These are phyloP conservation scores for Epichloe gansuensis DNA, from an alignment of 2,329 filamentous ascomycete genomes.

Conservation along the genomic window DNA sequence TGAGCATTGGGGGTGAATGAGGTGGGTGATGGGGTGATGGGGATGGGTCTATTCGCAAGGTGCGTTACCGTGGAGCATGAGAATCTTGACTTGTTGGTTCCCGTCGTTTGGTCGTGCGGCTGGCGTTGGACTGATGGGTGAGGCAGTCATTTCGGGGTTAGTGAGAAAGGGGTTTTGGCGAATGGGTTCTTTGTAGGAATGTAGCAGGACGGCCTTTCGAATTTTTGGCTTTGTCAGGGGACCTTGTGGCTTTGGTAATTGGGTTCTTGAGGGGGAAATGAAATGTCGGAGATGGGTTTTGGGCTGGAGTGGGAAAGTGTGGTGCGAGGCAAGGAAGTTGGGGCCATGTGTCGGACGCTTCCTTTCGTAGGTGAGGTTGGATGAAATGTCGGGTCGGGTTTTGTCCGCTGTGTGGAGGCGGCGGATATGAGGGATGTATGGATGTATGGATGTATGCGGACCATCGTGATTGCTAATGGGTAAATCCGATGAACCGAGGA, in stretches of 20 bases:
- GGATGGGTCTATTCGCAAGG: neutral
- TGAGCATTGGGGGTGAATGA: no score
- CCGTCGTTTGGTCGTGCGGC: neutral
- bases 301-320: conserved; percentile 7
- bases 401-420: neutral
- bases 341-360: neutral
- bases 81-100: conserved; percentile 49
- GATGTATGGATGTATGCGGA: neutral
- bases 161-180: neutral
- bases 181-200: neutral
- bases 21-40: neutral
- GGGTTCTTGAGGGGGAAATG: neutral
- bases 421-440: neutral
- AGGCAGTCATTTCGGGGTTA: neutral
- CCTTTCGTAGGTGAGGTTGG: neutral
- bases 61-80: conserved; percentile 61
- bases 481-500: no score
- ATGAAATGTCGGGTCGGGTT: no score
- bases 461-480: no score
- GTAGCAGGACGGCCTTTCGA: no score
- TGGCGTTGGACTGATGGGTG: neutral
- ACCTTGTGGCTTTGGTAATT: neutral
- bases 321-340: neutral
- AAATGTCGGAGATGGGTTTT: neutral
- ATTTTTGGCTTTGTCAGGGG: no score